phyloP scores from a whole-genome alignment of 108 stramenopile genomes.

The Nitzschia sp. region DNA sequence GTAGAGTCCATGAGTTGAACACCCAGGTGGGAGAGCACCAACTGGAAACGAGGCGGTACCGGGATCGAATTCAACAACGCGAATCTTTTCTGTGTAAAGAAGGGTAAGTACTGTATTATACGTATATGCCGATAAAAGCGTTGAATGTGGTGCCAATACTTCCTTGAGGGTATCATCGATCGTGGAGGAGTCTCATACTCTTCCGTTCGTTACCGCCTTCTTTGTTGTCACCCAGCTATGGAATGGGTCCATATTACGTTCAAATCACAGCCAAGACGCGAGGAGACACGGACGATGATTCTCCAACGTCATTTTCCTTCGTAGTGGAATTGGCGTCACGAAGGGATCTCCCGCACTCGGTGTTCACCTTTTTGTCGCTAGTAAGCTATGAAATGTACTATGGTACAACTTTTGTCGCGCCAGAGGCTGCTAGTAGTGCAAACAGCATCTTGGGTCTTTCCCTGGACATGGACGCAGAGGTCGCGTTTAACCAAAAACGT shows the following conservation, averaged over 20 bases:
- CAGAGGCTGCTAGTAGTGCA: not conserved
- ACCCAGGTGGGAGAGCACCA: not conserved
- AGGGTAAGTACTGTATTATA: constrained; percentile 5
- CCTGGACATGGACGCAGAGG: not conserved
- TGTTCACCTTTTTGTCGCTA: constrained; percentile 17
- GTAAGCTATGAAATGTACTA: constrained; percentile 23
- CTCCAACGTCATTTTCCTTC: not conserved
- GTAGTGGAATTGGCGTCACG: constrained; percentile 24
- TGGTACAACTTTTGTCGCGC: constrained; percentile 3
- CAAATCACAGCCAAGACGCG: not conserved
- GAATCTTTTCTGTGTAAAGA: constrained; percentile 6
- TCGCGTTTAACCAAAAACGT: not conserved
- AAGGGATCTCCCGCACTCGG: constrained; percentile 22
- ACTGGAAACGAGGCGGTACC: not conserved
- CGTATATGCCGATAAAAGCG: no score
- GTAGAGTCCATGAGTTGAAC: not conserved
- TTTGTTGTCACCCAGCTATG: not conserved
- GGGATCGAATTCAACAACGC: not conserved
- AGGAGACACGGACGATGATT: not conserved
- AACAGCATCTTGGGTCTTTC: not conserved
- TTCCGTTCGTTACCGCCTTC: no score
- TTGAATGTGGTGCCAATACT: no score
- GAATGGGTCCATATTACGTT: constrained; percentile 10
- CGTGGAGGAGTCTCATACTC: no score
- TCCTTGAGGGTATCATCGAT: no score